phyloP scores from a whole-genome alignment of 805 yeast genomes.

The Candida chilensis region DNA sequence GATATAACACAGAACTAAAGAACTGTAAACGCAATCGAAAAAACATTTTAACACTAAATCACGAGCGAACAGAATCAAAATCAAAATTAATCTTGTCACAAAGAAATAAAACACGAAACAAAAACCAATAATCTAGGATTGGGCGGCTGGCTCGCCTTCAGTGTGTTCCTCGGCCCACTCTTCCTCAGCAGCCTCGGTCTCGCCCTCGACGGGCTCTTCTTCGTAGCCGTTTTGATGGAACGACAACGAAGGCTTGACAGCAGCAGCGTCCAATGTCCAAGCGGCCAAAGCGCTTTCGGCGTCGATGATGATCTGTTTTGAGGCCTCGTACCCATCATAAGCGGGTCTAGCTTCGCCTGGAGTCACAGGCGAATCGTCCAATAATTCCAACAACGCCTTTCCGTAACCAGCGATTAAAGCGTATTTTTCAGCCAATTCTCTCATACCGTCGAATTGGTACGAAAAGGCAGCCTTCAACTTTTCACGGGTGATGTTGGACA shows the following conservation, averaged over 20 bases:
- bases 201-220: conserved; percentile 33
- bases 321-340: conserved; percentile 96
- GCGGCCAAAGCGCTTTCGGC: conserved; percentile 92
- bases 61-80: neutral
- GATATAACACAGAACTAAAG: no score
- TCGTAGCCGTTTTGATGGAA: conserved; percentile 56
- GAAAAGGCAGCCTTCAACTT: conserved; percentile 95
- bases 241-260: conserved; percentile 86
- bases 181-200: conserved; percentile 47
- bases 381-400: conserved; percentile 89
- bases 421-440: conserved; percentile 92
- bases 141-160: conserved; percentile 27
- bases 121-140: neutral
- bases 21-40: no score
- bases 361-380: conserved; percentile 95
- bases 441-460: conserved; percentile 91
- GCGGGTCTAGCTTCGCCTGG: conserved; percentile 99
- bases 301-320: conserved; percentile 95
- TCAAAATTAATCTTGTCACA: neutral
- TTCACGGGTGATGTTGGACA: conserved; percentile 96
- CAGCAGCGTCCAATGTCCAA: conserved; percentile 96
- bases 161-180: conserved; percentile 27
- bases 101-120: neutral
- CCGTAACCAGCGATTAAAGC: conserved; percentile 99
- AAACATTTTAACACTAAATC: conserved; percentile 1